Conservation (phyloP, 106 monocot species). For the Iris macrosiphon region DNA sequence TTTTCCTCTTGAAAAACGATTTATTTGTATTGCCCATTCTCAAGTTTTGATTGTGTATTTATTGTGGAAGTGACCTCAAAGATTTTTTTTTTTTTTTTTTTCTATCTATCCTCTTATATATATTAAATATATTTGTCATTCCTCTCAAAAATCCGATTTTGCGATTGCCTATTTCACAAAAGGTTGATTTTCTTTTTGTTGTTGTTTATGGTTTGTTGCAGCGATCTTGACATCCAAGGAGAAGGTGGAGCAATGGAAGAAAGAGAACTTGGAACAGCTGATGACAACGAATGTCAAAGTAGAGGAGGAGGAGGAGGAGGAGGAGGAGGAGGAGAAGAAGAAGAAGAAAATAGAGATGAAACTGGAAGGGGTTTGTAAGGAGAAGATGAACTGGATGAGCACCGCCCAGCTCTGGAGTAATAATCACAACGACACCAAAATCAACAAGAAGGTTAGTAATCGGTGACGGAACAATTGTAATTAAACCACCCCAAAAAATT, state of each 20-base stretch:
- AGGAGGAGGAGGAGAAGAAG: too few species aligned
- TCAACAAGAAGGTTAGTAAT: not conserved
- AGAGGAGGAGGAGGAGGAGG: constrained; percentile 19
- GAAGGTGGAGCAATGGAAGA: constrained; percentile 40
- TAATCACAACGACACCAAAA: constrained; percentile 14
- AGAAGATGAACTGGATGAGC: constrained; percentile 90
- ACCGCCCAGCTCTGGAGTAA: constrained; percentile 90
- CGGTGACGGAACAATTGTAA: too few species aligned
- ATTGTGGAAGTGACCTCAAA: not conserved
- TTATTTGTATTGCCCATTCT: not conserved
- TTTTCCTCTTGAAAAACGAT: not conserved
- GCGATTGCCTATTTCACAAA: not conserved
- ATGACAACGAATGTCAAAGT: constrained; percentile 35
- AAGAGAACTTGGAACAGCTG: constrained; percentile 31
- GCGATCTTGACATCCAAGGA: constrained; percentile 51
- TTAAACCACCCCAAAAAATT: not conserved
- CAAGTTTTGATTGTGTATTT: not conserved
- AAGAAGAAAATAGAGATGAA: too few species aligned
- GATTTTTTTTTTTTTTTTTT: too few species aligned
- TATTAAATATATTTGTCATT: too few species aligned
- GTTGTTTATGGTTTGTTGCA: constrained; percentile 16
- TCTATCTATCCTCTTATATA: too few species aligned
- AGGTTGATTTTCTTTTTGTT: not conserved
- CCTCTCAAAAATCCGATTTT: too few species aligned
- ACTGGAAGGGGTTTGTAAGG: constrained; percentile 35